Percentiles rank a stretch among this genome's conserved stretches.
Conservation (phyloP, 2,329 filamentous ascomycete species). For the Dichotomopilus funicola region DNA sequence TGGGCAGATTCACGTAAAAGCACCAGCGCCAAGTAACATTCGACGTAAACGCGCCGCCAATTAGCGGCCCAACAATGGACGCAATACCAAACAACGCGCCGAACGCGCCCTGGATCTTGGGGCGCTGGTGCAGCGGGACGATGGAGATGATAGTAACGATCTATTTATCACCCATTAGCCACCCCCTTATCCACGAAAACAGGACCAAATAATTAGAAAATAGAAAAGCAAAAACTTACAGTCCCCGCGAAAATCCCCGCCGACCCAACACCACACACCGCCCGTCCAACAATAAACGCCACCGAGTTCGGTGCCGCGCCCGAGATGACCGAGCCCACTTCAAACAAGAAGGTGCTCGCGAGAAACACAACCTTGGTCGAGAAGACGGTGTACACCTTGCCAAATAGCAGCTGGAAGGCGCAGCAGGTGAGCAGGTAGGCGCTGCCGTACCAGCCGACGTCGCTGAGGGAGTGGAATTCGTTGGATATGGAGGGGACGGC, state of each 20-base stretch:
- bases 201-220: too few relatives aligned
- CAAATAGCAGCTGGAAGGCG: slow-evolving; percentile 30
- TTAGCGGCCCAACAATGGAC: slow-evolving; percentile 30
- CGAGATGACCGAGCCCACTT: slow-evolving; percentile 31
- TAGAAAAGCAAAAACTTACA: neutral
- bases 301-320: slow-evolving; percentile 30
- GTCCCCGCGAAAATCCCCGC: slow-evolving; percentile 29
- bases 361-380: slow-evolving; percentile 24
- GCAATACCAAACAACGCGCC: slow-evolving; percentile 31
- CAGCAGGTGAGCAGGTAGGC: slow-evolving; percentile 24
- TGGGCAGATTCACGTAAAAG: slow-evolving; percentile 38
- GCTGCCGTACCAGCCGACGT: slow-evolving; percentile 18
- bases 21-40: slow-evolving; percentile 36
- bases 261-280: slow-evolving; percentile 32
- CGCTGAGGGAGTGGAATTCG: slow-evolving; percentile 16
- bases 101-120: slow-evolving; percentile 30
- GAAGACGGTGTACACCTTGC: slow-evolving; percentile 31
- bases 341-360: slow-evolving; percentile 26
- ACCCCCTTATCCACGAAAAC: neutral
- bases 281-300: slow-evolving; percentile 31
- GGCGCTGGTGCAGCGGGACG: slow-evolving; percentile 27
- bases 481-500: slow-evolving; percentile 19
- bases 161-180: neutral
- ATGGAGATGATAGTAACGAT: slow-evolving; percentile 29
- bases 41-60: slow-evolving; percentile 33